A percentile compares a stretch with the other conserved stretches of the same genome.
phyloP scores from a whole-genome alignment of 768 basidiomycete genomes.

The Boletales sp. region DNA sequence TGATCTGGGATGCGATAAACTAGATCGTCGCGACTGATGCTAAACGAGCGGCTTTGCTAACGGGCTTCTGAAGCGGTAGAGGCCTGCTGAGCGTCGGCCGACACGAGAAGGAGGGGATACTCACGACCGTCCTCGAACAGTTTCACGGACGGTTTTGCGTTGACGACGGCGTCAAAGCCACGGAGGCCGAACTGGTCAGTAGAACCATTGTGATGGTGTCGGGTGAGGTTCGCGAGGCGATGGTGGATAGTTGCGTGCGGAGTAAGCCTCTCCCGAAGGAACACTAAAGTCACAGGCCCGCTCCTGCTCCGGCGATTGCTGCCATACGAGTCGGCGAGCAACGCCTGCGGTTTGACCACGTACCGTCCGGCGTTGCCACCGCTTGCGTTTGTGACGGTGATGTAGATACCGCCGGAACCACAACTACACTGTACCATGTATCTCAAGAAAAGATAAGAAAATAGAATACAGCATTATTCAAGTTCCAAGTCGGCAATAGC shows the following conservation, averaged over 20 bases:
- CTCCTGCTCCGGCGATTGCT: conserved; percentile 9
- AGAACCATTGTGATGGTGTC: conserved; percentile 52
- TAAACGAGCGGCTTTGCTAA: conserved; percentile 18
- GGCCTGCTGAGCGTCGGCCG: conserved; percentile 15
- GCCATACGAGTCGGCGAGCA: neutral
- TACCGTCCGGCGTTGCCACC: conserved; percentile 2
- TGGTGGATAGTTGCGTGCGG: too few relatives aligned
- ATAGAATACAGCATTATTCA: too few relatives aligned
- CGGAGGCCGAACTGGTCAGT: conserved; percentile 62
- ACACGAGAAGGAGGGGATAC: conserved; percentile 11
- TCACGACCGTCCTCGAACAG: conserved; percentile 28
- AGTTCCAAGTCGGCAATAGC: too few relatives aligned
- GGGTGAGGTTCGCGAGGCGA: conserved; percentile 36
- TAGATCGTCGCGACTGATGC: conserved; percentile 17
- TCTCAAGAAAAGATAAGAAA: too few relatives aligned
- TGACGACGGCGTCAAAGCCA: conserved; percentile 55
- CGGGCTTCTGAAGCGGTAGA: conserved; percentile 14
- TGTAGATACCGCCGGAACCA: neutral
- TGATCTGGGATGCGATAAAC: conserved; percentile 12
- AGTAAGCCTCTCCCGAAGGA: too few relatives aligned
- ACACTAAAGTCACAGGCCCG: conserved; percentile 6
- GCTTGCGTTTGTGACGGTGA: conserved; percentile 8
- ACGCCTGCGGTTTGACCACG: neutral
- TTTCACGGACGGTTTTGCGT: conserved; percentile 39
- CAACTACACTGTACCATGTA: too few relatives aligned